Evolutionary conservation across 2,329 filamentous ascomycete genomes (phyloP), one percentile per base, ranked within the genome.

Genomic region (Fusarium decemcellulare): DNA sequence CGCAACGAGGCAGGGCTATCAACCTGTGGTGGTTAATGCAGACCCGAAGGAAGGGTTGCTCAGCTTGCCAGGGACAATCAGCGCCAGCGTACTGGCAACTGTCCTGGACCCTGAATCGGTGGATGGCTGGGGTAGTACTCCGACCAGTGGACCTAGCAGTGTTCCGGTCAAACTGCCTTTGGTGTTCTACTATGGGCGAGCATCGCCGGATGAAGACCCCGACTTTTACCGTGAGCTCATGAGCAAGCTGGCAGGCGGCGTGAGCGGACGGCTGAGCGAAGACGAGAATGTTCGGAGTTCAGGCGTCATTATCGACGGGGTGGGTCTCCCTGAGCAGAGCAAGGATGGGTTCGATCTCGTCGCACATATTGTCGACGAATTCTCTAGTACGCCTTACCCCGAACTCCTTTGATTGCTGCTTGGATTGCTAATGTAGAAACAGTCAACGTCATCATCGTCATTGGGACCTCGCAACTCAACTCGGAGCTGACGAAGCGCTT

Each of bases 101-200:
- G 88, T 97, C 73, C 88, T 98, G 82, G 95, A 98, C 79, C 87
- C 97, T 1, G 87, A 88, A 73, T 84, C 86, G 3, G 93, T 95
- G 74, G 91, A 94, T 65, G 93, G 93, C 18, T 98, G 94, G 91
- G 96, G 96, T 10, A 93, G 88, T 71, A 95, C 93, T 72, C 95
- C 95, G 0, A 97, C 95, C 74, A 97, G 93, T 70, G 96, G 95
- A 0, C 95, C 96, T 1, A 96, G 92, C 72, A 88, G 91, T 1
- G 90, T 97, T 16, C 95, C 95, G 0, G 93, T 97, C 55, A 98
- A 98, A 83, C 85, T 97, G 73, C 96, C 96, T 6, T 83, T 99
- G 57, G 94, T 95, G 30, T 97, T 97, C 77, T 93, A 94, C 80
- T 97, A 93, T 78, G 95, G 96, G 15, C 84, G 92, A 67, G 86